Conservation (phyloP, 1,284 basidiomycete species). For the Mycena citricolor region DNA sequence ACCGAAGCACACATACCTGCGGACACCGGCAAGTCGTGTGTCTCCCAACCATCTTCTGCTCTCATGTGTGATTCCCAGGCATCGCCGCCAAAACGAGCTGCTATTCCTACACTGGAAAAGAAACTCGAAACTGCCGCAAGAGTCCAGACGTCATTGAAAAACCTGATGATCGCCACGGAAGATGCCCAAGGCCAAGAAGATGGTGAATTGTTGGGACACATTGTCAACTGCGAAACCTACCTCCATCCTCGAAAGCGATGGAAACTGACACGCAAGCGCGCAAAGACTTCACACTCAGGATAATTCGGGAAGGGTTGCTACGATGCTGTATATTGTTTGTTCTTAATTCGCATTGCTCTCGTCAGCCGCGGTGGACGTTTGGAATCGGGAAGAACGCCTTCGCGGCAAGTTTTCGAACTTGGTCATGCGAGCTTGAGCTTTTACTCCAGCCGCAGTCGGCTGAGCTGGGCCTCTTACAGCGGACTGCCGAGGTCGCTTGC, state of each 20-base stretch:
- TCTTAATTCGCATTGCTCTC: too few species aligned
- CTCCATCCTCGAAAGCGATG: slow-evolving; percentile 71
- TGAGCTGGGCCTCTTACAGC: too few species aligned
- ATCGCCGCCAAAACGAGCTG: slow-evolving; percentile 72
- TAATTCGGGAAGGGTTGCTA: too few species aligned
- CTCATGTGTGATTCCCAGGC: too few species aligned
- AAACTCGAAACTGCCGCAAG: slow-evolving; percentile 76
- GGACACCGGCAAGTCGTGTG: slow-evolving; percentile 61
- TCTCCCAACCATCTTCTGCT: slow-evolving; percentile 6
- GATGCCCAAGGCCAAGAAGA: slow-evolving; percentile 73
- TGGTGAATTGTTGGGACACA: slow-evolving; percentile 70
- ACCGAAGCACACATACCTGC: slow-evolving; percentile 80
- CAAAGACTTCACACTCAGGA: too few species aligned
- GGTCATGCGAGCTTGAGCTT: too few species aligned
- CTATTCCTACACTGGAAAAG: slow-evolving; percentile 77
- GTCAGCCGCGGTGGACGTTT: neutral
- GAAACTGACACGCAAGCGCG: too few species aligned
- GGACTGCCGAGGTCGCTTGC: too few species aligned
- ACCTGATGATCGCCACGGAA: slow-evolving; percentile 71
- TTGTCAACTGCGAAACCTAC: slow-evolving; percentile 78
- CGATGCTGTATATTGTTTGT: too few species aligned
- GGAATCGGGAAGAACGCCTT: neutral
- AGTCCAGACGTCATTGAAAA: slow-evolving; percentile 76
- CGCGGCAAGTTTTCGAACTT: too few species aligned
- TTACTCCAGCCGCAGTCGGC: too few species aligned